Percentiles rank a stretch among this genome's conserved stretches.
These are phyloP conservation scores for Lentinula boryana DNA, from an alignment of 768 basidiomycete genomes.

Conservation along the genomic window DNA sequence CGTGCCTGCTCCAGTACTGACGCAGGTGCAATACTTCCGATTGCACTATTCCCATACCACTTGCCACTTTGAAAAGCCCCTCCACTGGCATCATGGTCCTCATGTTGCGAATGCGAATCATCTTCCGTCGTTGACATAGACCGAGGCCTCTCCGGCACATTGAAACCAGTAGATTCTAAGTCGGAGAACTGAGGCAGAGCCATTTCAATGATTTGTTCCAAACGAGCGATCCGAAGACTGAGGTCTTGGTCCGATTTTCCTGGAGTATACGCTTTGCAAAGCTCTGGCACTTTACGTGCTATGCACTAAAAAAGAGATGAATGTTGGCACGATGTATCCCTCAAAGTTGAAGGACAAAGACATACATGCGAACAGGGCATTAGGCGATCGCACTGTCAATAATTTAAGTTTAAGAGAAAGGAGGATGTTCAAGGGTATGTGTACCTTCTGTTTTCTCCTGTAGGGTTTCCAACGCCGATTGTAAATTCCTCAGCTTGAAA, in stretches of 20 bases:
- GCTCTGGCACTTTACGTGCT: constrained; percentile 80
- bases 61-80: constrained; percentile 79
- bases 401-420: constrained; percentile 11
- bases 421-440: not conserved
- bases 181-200: constrained; percentile 72
- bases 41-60: constrained; percentile 82
- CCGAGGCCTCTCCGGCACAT: constrained; percentile 27
- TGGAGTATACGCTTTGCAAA: constrained; percentile 85
- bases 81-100: constrained; percentile 70
- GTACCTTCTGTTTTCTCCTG: constrained; percentile 78
- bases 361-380: constrained; percentile 79
- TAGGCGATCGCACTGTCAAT: constrained; percentile 72
- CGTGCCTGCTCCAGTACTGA: constrained; percentile 75
- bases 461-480: not conserved
- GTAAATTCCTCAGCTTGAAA: not conserved
- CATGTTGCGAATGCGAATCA: constrained; percentile 64
- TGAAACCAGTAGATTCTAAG: not conserved
- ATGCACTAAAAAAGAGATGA: constrained; percentile 48
- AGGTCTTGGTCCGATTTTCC: constrained; percentile 84
- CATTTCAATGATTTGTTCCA: constrained; percentile 77
- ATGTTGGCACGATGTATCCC: not conserved
- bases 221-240: constrained; percentile 61
- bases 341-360: constrained; percentile 17
- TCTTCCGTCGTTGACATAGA: constrained; percentile 56
- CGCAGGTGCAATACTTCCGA: constrained; percentile 76